phyloP scores from a whole-genome alignment of 768 basidiomycete species.

The Tricholoma saponaceum region DNA sequence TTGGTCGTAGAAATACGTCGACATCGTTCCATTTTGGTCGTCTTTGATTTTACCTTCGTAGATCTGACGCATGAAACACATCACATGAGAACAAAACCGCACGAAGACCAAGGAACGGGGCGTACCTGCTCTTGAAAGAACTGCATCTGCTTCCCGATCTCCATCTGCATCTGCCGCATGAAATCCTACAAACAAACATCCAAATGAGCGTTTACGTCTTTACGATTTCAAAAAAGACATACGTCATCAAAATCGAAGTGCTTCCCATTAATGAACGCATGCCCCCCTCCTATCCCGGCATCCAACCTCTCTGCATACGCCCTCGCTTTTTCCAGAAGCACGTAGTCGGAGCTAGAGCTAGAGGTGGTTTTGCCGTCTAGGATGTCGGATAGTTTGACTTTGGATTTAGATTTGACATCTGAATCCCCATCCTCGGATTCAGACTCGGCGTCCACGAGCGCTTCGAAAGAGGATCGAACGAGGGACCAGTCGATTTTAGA shows the following conservation, averaged over 20 bases:
- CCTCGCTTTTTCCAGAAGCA: constrained; percentile 40
- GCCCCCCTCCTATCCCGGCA: constrained; percentile 38
- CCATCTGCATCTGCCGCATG: constrained; percentile 56
- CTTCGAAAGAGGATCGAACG: constrained; percentile 35
- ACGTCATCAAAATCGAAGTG: constrained; percentile 67
- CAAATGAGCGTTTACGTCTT: background rate
- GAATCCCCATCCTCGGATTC: constrained; percentile 19
- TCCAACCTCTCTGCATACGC: constrained; percentile 56
- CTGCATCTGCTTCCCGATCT: constrained; percentile 54
- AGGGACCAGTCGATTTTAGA: constrained; percentile 37
- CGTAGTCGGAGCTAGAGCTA: constrained; percentile 12
- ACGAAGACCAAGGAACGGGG: background rate
- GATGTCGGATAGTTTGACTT: constrained; percentile 35
- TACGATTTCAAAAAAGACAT: constrained; percentile 8
- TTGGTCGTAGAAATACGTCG: constrained; percentile 87
- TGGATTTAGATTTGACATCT: background rate
- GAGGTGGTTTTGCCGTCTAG: constrained; percentile 24
- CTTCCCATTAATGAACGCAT: constrained; percentile 89
- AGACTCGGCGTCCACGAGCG: constrained; percentile 21
- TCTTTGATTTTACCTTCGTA: constrained; percentile 57
- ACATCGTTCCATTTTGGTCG: constrained; percentile 42
- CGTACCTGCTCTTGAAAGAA: constrained; percentile 73
- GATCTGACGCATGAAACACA: constrained; percentile 34
- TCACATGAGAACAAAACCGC: background rate
- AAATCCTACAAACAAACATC: constrained; percentile 49